Percentiles rank a stretch among this genome's conserved stretches.
Conservation (phyloP, 2,329 filamentous ascomycete genomes). For the Coniochaeta sp. region DNA sequence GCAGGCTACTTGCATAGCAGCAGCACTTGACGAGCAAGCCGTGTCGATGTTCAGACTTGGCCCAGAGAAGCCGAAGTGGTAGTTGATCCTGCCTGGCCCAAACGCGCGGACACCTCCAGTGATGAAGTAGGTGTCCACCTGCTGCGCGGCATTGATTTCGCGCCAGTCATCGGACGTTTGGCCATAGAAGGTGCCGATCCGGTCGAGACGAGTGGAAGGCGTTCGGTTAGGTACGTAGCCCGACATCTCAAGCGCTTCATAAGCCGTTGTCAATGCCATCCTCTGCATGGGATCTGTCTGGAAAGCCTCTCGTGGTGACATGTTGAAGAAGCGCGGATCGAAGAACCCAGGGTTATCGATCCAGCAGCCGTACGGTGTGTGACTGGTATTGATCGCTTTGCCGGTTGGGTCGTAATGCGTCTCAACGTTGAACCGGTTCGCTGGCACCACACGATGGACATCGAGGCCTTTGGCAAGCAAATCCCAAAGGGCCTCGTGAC, state of each 20-base stretch:
- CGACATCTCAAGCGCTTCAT: constrained; percentile 76
- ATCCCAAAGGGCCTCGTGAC: constrained; percentile 67
- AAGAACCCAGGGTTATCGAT: constrained; percentile 70
- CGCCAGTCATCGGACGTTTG: constrained; percentile 72
- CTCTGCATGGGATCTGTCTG: constrained; percentile 79
- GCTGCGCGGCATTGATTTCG: constrained; percentile 66
- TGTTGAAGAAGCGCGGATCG: constrained; percentile 81
- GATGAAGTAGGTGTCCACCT: constrained; percentile 54
- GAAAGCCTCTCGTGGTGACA: constrained; percentile 73
- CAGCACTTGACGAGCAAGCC: constrained; percentile 70
- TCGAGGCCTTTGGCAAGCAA: constrained; percentile 68
- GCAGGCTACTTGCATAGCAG: constrained; percentile 66
- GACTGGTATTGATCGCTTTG: constrained; percentile 68
- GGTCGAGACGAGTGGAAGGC: constrained; percentile 55
- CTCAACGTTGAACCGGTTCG: constrained; percentile 67
- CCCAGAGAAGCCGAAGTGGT: constrained; percentile 70
- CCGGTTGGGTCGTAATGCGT: constrained; percentile 66
- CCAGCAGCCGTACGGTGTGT: constrained; percentile 70
- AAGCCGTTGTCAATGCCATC: constrained; percentile 67
- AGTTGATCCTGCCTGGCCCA: constrained; percentile 57
- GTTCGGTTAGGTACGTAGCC: constrained; percentile 70
- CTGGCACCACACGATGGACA: constrained; percentile 60
- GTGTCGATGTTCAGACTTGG: constrained; percentile 69
- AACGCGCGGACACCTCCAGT: constrained; percentile 36
- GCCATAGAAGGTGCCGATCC: constrained; percentile 68